These are phyloP conservation scores for Pharnaceum exiguum DNA, from an alignment of 148 eudicot species.

Conservation along the genomic window DNA sequence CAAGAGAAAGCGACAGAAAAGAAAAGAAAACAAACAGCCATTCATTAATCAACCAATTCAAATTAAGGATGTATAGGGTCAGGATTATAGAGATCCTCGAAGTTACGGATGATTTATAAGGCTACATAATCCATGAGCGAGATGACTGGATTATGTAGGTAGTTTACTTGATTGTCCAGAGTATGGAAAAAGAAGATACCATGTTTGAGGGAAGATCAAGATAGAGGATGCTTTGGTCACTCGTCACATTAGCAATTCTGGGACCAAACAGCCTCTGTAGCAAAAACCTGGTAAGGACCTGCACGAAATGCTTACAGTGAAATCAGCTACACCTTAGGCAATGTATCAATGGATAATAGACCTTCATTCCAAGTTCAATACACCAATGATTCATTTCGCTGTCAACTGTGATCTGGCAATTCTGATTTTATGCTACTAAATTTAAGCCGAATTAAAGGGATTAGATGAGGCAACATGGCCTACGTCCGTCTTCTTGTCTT, in stretches of 20 bases:
- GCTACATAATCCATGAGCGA: too few relatives aligned
- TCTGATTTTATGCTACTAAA: too few relatives aligned
- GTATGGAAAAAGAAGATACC: slow-evolving; percentile 51
- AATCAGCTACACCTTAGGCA: neutral
- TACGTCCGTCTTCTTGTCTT: too few relatives aligned
- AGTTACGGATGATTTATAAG: too few relatives aligned
- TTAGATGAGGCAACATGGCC: too few relatives aligned
- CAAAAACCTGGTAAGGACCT: slow-evolving; percentile 65
- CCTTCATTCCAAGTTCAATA: neutral
- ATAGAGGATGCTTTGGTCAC: slow-evolving; percentile 56
- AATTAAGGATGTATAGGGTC: too few relatives aligned
- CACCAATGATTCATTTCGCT: neutral
- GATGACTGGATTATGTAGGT: neutral
- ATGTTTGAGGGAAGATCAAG: slow-evolving; percentile 92
- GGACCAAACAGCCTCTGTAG: slow-evolving; percentile 83
- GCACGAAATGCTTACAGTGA: slow-evolving; percentile 1
- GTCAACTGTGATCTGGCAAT: too few relatives aligned
- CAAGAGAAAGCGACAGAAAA: neutral
- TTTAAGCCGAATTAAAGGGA: too few relatives aligned
- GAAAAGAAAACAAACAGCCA: neutral
- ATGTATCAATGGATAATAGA: neutral
- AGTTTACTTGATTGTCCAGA: neutral
- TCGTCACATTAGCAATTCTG: slow-evolving; percentile 45
- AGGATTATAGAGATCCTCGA: too few relatives aligned
- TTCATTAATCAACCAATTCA: too few relatives aligned